phyloP scores from a whole-genome alignment of 176 grass and related monocot species.

The Lolium multiflorum region DNA sequence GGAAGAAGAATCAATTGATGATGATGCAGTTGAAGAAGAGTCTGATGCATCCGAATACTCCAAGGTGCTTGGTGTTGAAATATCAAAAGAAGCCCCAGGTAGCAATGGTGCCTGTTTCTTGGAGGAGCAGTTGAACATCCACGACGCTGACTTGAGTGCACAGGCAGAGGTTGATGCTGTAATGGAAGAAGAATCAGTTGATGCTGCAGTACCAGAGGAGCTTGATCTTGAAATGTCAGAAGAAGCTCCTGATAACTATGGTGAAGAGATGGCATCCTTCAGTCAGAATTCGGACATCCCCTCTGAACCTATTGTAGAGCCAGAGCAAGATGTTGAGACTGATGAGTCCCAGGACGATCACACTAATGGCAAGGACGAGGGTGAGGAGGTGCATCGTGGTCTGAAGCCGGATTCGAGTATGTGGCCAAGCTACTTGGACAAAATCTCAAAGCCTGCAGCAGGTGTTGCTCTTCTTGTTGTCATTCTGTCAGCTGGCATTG shows the following conservation, averaged over 20 bases:
- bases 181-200: background rate
- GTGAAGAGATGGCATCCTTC: background rate
- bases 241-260: conserved; percentile 22
- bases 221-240: conserved; percentile 24
- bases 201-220: conserved; percentile 6
- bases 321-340: conserved; percentile 41
- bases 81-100: conserved; percentile 32
- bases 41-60: conserved; percentile 1
- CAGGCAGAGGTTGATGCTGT: background rate
- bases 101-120: background rate
- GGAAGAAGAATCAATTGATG: background rate
- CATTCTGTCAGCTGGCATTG: conserved; percentile 43
- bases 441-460: conserved; percentile 27
- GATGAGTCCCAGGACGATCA: conserved; percentile 31
- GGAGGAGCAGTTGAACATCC: conserved; percentile 4
- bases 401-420: conserved; percentile 11
- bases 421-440: conserved; percentile 29
- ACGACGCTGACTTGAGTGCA: conserved; percentile 6
- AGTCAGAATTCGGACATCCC: conserved; percentile 6
- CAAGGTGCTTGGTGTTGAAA: conserved; percentile 32
- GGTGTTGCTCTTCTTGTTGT: conserved; percentile 42
- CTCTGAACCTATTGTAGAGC: conserved; percentile 3
- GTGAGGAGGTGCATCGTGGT: conserved; percentile 1
- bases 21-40: background rate
- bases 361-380: conserved; percentile 21